Base-by-base conservation (phyloP, 2,329 filamentous ascomycete genomes). In the Basipetospora chlamydospora region DNA sequence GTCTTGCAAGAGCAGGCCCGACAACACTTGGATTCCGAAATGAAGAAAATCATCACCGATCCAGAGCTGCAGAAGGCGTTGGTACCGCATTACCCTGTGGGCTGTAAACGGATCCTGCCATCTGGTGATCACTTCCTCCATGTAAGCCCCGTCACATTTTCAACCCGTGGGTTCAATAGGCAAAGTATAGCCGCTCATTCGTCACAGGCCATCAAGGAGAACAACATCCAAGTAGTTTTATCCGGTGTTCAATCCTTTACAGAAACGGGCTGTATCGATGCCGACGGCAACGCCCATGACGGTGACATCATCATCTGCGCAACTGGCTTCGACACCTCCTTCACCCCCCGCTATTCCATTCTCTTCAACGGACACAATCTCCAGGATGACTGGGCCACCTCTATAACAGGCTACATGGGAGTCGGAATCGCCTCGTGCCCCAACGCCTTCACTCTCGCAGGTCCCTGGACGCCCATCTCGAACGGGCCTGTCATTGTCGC, bases 121-220 rank as follows among this genome's bases (percentile, higher is more conserved):
- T n/a, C n/a, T n/a, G n/a, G n/a, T n/a, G n/a, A n/a, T n/a, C n/a
- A n/a, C n/a, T n/a, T n/a, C n/a, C n/a, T n/a, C n/a, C n/a, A n/a
- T n/a, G n/a, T n/a, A n/a, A n/a, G n/a, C n/a, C n/a, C n/a, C n/a
- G n/a, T n/a, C n/a, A n/a, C n/a, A n/a, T n/a, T n/a, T n/a, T n/a
- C n/a, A n/a, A n/a, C n/a, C n/a, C n/a, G n/a, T n/a, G n/a, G n/a
- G n/a, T n/a, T n/a, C n/a, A n/a, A n/a, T n/a, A n/a, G n/a, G n/a
- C n/a, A n/a, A n/a, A n/a, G n/a, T n/a, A n/a, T n/a, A n/a, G n/a
- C n/a, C n/a, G n/a, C n/a, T n/a, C n/a, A n/a, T n/a, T n/a, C n/a
- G n/a, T n/a, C n/a, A n/a, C n/a, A n/a, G n/a, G 57, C 63, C 15
- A 59, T 80, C 3, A 56, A 75, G 3, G 77, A 77, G 71, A 80